phyloP scores from a whole-genome alignment of 768 basidiomycete species.

The Amanita molliuscula region DNA sequence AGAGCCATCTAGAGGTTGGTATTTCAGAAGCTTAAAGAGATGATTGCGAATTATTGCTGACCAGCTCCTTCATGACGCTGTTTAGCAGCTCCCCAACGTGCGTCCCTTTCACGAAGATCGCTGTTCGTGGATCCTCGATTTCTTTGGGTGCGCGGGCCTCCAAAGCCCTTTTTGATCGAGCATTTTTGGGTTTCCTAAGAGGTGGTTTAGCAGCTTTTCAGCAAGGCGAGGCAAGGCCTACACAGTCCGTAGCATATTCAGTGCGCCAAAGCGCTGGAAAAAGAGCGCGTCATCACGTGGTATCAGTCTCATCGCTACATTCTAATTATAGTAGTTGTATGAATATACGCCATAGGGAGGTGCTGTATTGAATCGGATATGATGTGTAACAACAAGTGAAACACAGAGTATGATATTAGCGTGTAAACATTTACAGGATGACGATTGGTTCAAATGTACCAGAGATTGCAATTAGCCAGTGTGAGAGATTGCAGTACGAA shows the following conservation, averaged over 20 bases:
- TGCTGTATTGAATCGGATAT: neutral
- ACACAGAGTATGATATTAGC: neutral
- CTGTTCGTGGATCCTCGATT: constrained; percentile 78
- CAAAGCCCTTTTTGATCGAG: constrained; percentile 83
- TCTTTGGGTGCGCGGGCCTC: constrained; percentile 85
- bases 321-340: no score
- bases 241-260: constrained; percentile 16
- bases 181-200: constrained; percentile 82
- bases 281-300: constrained; percentile 1
- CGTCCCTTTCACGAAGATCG: constrained; percentile 85
- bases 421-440: neutral
- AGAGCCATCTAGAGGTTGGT: constrained; percentile 67
- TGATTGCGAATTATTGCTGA: constrained; percentile 25
- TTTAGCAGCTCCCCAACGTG: constrained; percentile 77
- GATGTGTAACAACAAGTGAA: neutral
- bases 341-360: neutral
- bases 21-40: neutral
- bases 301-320: neutral
- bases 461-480: neutral
- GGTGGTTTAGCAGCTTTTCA: neutral
- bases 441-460: neutral
- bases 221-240: constrained; percentile 7
- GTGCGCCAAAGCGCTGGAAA: neutral
- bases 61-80: constrained; percentile 81
- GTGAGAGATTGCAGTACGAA: neutral